Evolutionary conservation across 2,329 filamentous ascomycete species (phyloP), one percentile per base, ranked within the genome.

Genomic region (Penicillium sp.): DNA sequence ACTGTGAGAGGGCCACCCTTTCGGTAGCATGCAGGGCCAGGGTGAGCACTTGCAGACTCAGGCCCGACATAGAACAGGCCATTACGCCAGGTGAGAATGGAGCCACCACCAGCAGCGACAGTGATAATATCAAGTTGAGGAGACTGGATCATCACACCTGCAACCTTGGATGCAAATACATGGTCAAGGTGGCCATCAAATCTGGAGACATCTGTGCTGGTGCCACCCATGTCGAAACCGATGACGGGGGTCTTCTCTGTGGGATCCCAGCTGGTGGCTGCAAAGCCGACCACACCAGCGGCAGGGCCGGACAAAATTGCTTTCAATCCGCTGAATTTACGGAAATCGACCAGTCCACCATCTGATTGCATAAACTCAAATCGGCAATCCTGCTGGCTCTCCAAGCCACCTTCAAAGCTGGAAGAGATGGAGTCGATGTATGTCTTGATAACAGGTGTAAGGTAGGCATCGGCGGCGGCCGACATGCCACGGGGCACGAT

Each of bases 291-390:
- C 0, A 97, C 92, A 43, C 92, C 92, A 42, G 92, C 92, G n/a
- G 92, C 92, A 0, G 92, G 92, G 0, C 92, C 93, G 0, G 91
- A 96, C 5, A 97, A 71, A 55, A 97, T 96, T 1, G 91, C 92
- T 66, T 89, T 88, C 10, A 97, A 76, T 0, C 92, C 92, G 1
- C 90, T 94, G 69, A 97, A 97, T 64, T 80, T 72, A 52, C 73
- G 74, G 50, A 78, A 77, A 58, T 79, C 76, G 7, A 86, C 84
- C 8, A 87, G 72, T 5, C 84, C 84, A 46, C 90, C 91, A 61
- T 95, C 91, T 6, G 89, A 93, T 73, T 97, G 92, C 93, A 97
- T 97, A 65, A 97, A 97, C 71, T 97, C 92, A 74, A 92, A 97
- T 60, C 92, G 81, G 4, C 90, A 89, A 8, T 80, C 76, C 0